Conservation (phyloP, 2,329 filamentous ascomycete species). For the Aspergillus sp. region DNA sequence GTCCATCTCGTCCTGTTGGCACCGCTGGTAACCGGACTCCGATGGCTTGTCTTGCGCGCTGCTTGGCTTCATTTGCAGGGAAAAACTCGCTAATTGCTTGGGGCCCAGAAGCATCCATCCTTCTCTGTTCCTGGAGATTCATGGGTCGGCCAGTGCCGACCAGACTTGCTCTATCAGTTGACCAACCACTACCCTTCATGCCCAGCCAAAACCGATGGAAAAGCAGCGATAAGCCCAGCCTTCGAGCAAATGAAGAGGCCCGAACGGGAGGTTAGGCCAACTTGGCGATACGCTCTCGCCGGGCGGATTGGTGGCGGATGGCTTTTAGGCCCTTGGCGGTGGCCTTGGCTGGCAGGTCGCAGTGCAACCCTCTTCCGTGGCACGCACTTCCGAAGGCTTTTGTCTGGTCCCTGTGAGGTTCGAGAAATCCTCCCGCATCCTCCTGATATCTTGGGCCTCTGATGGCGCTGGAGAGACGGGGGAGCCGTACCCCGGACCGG, state of each 20-base stretch:
- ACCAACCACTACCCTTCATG: neutral
- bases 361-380: slow-evolving; percentile 26
- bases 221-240: neutral
- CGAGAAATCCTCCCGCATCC: neutral
- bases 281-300: slow-evolving; percentile 3
- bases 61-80: too few relatives aligned
- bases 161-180: neutral
- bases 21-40: neutral
- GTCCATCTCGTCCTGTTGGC: too few relatives aligned
- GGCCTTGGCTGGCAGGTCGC: slow-evolving; percentile 21
- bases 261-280: slow-evolving; percentile 6
- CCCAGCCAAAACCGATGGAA: neutral
- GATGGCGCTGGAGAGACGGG: neutral
- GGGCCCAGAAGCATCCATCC: neutral
- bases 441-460: too few relatives aligned
- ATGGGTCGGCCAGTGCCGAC: neutral
- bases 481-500: neutral
- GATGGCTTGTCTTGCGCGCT: neutral
- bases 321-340: slow-evolving; percentile 1
- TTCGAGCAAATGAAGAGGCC: neutral
- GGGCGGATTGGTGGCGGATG: neutral
- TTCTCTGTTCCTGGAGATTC: neutral
- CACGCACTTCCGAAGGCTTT: neutral
- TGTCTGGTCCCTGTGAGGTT: neutral
- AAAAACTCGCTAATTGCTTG: neutral